Evolutionary conservation across 805 yeast species (phyloP).

Genomic region (Clavispora vitiphila): DNA sequence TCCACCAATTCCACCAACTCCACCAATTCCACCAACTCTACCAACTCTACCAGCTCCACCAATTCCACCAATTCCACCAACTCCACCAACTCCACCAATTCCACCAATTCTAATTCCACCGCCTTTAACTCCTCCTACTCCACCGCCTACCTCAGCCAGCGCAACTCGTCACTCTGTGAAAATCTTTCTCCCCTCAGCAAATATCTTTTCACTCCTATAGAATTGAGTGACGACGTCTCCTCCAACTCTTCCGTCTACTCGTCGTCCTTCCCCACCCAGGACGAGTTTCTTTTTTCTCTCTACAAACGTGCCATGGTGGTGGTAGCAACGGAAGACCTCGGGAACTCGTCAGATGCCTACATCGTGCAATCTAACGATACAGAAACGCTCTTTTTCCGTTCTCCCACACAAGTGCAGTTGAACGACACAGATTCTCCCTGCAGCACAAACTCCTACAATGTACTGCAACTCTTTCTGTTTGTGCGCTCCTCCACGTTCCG

Average conservation of each 20-base stretch:
- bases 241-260: constrained; percentile 14
- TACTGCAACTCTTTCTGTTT: constrained; percentile 1
- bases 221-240: neutral
- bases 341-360: constrained; percentile 17
- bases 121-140: constrained; percentile 1
- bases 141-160: constrained; percentile 11
- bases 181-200: constrained; percentile 16
- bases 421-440: neutral
- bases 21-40: neutral
- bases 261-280: constrained; percentile 22
- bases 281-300: constrained; percentile 22
- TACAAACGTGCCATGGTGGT: constrained; percentile 25
- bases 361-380: constrained; percentile 20
- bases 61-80: constrained; percentile 1
- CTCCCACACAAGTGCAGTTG: too few species aligned
- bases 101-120: neutral
- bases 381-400: constrained; percentile 13
- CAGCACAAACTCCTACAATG: neutral
- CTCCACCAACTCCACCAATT: neutral
- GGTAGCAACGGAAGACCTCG: constrained; percentile 20
- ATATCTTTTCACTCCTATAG: constrained; percentile 29
- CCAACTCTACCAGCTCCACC: neutral
- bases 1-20: constrained; percentile 1
- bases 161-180: constrained; percentile 28
- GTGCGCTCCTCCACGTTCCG: constrained; percentile 21